Evolutionary conservation across 2,329 filamentous ascomycete species (phyloP).

Genomic region (Phyllosticta paracitricarpa): DNA sequence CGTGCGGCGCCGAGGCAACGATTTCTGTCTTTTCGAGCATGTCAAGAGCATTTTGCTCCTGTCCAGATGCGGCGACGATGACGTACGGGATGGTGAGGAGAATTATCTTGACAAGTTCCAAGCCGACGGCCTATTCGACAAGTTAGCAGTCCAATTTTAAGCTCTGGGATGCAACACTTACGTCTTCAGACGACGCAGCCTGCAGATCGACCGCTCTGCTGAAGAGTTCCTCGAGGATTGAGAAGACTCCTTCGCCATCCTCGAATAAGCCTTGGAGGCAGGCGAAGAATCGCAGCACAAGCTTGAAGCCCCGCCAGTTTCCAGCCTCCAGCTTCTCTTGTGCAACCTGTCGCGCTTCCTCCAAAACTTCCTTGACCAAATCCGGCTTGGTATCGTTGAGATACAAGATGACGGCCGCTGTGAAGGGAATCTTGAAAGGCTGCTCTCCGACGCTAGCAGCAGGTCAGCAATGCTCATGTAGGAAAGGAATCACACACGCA

Average conservation of each 20-base stretch:
- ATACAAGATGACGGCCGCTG: constrained; percentile 72
- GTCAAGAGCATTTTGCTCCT: constrained; percentile 63
- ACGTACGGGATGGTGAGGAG: constrained; percentile 88
- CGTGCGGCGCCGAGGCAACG: constrained; percentile 79
- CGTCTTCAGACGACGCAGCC: constrained; percentile 85
- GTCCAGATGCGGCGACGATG: constrained; percentile 58
- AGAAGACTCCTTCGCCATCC: constrained; percentile 68
- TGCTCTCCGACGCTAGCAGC: constrained; percentile 61
- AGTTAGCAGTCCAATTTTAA: constrained; percentile 15
- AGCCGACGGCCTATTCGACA: constrained; percentile 42
- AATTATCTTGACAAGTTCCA: constrained; percentile 94
- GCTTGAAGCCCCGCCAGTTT: constrained; percentile 84
- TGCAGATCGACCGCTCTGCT: constrained; percentile 83
- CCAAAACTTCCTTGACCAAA: constrained; percentile 61
- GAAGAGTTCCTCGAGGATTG: constrained; percentile 82
- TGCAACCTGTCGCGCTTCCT: constrained; percentile 48
- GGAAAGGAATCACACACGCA: constrained; percentile 24
- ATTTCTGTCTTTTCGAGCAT: constrained; percentile 92
- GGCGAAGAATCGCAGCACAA: constrained; percentile 79
- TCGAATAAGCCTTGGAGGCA: constrained; percentile 72
- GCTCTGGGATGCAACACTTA: constrained; percentile 38
- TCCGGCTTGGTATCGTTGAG: constrained; percentile 70
- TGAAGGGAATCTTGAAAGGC: constrained; percentile 94
- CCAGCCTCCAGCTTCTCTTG: constrained; percentile 62
- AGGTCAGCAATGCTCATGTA: constrained; percentile 12